Base-by-base conservation (phyloP, 129 eudicot genomes). In the Escallonia rubra region DNA sequence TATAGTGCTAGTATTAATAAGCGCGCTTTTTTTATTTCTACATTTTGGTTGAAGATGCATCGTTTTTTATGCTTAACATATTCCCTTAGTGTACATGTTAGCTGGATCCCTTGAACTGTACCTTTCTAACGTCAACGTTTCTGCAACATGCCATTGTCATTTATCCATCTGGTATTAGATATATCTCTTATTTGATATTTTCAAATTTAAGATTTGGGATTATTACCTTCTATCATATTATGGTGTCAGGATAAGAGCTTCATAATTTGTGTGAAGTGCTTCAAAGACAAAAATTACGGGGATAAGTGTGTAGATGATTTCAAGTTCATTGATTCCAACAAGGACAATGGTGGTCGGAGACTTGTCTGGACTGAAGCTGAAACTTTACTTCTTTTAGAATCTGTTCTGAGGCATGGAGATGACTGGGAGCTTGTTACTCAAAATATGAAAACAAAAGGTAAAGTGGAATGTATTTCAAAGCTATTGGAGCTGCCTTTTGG, bases 391-490 rank as follows among this genome's bases (percentile, higher is more conserved):
- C 90, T 93, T 73, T 59, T 93, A 69, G 96, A 93, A 71, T 86
- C 98, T 68, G 87, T 93, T 47, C 54, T 87, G 74, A 89, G 84
- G 70, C 91, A 89, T 63, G 98, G 98, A 72, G 92, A 89, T 76
- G 92, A 89, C 70, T 93, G 96, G 98, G 98, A 89, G 69, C 85
- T 84, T 68, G 98, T 93, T 64, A 85, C 92, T 63, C 83, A 82
- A 79, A 79, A 73, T 78, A 87, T 93, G 48, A 81, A 80, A 73
- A 84, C 96, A 10, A 93, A 89, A 81, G 89, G 76, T 62, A 86
- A 89, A 81, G 77, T 64, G 55, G 96, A 93, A 8, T 93, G 98
- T 59, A 93, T 93, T 72, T 86, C 96, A 68, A 90, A 87, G 78
- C 95, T 93, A 71, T 75, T 93, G 52, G 83, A 93, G 63, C 83